Percentiles rank a stretch among this genome's conserved stretches.
These are phyloP conservation scores for Sordariomycetes sp. DNA, from an alignment of 2,329 filamentous ascomycete species.

Conservation along the genomic window DNA sequence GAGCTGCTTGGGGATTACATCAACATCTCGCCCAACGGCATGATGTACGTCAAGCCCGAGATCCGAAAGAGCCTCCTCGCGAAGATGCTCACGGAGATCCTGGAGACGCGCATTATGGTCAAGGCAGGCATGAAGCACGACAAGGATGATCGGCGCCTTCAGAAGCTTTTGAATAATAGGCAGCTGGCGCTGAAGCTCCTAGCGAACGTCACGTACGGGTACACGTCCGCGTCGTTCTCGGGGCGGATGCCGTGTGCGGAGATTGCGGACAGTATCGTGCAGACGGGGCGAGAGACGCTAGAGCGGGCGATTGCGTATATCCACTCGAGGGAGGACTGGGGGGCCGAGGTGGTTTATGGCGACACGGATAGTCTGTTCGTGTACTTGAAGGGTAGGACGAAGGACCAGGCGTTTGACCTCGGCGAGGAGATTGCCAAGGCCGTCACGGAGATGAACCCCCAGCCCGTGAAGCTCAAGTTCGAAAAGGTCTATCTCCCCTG, in stretches of 20 bases:
- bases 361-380: slow-evolving; percentile 95
- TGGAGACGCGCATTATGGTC: slow-evolving; percentile 95
- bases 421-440: slow-evolving; percentile 83
- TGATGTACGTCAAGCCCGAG: slow-evolving; percentile 82
- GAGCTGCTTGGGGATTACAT: slow-evolving; percentile 36
- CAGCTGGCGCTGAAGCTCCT: slow-evolving; percentile 91
- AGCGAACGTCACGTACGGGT: slow-evolving; percentile 98
- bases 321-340: slow-evolving; percentile 77
- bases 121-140: slow-evolving; percentile 94
- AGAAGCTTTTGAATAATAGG: slow-evolving; percentile 81
- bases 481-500: slow-evolving; percentile 98
- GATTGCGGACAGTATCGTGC: slow-evolving; percentile 95
- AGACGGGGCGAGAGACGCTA: slow-evolving; percentile 86
- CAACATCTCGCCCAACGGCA: slow-evolving; percentile 89
- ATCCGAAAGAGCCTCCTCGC: slow-evolving; percentile 84
- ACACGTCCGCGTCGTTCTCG: slow-evolving; percentile 92
- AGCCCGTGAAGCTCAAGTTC: slow-evolving; percentile 90
- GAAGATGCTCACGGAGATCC: slow-evolving; percentile 91
- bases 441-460: slow-evolving; percentile 80
- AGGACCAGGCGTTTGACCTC: slow-evolving; percentile 80
- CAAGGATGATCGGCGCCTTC: slow-evolving; percentile 74
- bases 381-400: slow-evolving; percentile 73
- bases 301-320: slow-evolving; percentile 90
- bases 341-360: slow-evolving; percentile 92
- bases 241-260: slow-evolving; percentile 96